Base-by-base conservation (phyloP, 2,329 filamentous ascomycete species). In the Fusarium anthophilum region DNA sequence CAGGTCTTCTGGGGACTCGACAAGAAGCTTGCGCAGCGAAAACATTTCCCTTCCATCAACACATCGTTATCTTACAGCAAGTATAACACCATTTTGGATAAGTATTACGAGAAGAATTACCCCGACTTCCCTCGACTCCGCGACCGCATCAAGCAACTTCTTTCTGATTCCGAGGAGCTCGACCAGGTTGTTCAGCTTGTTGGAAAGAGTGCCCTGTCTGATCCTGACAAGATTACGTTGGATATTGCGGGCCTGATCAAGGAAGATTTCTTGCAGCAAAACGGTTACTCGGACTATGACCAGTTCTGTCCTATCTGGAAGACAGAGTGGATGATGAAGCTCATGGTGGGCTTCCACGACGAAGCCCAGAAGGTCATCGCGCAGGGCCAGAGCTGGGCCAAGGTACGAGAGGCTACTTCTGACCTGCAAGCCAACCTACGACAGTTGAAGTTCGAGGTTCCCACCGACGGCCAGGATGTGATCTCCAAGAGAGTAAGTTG, bases 271-370 rank as follows among this genome's bases (percentile, higher is more conserved):
- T 83, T 99, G 82, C 96, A 99, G 86, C 96, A 99, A 84, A 99
- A 99, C 86, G 96, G 96, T 73, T 99, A 99, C 90, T 96, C 93
- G 77, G 94, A 98, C 84, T 98, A 99, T 83, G 96, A 99, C 82
- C 95, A 98, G 86, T 99, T 97, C 91, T 99, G 96, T 82, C 96
- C 96, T 56, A 90, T 99, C 80, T 99, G 96, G 96, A 99, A 99
- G 92, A 99, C 96, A 1, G 93, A 97, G 83, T 99, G 96, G 92
- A 98, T 99, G 96, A 99, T 99, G 96, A 98, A 97, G 90, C 93
- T 94, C 74, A 98, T 99, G 91, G 94, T 99, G 88, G 94, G 92
- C 66, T 99, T 96, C 90, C 94, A 98, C 82, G 97, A 99, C 80
- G 96, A 99, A 87, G 92, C 94, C 30, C 96, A 98, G 83, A 98